Evolutionary conservation across 805 yeast species (phyloP), one percentile per base, ranked within the genome.

Genomic region (Maudiozyma serrabonitensis): DNA sequence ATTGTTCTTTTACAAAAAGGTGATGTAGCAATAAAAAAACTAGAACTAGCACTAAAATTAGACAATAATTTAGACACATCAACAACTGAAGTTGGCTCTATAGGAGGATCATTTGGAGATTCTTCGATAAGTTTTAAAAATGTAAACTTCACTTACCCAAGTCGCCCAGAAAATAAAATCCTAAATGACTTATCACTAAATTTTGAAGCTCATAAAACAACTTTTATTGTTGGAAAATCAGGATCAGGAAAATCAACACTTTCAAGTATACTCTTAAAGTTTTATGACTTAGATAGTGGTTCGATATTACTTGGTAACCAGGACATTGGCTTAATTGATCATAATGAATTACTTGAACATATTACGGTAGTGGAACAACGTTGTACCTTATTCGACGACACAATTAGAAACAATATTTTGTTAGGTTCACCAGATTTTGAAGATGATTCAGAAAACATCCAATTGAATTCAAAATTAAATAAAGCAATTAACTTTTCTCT

Each of bases 201-300:
- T 1, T 68, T 89, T 35, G 64, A 70, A 1, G 63, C 76, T 0
- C 73, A 76, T 1, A 55, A 67, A 32, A 60, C 77, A 6, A 79
- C 82, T 1, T 91, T 79, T 57, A 66, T 93, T 4, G 77, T 93
- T 41, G 99, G 99, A 0, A 73, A 75, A 52, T 89, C 97, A 0
- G 99, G 99, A 0, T 82, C 90, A 0, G 99, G 99, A 0, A 93
- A 93, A 63, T 91, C 98, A 0, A 84, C 98, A 0, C 52, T 93
- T 2, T 76, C 84, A 0, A 75, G 75, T 37, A 62, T 93, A 2
- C 56, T 93, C 0, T 62, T 84, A 48, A 76, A 76, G 26, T 74
- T 87, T 23, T 88, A 90, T 57, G 53, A 62, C 0, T 67, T 72
- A 0, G 55, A 65, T 4, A 49, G 62, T 0, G 99, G 99, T 0